phyloP scores from a whole-genome alignment of 164 flowering plant genomes.

The Umbellularia californica region DNA sequence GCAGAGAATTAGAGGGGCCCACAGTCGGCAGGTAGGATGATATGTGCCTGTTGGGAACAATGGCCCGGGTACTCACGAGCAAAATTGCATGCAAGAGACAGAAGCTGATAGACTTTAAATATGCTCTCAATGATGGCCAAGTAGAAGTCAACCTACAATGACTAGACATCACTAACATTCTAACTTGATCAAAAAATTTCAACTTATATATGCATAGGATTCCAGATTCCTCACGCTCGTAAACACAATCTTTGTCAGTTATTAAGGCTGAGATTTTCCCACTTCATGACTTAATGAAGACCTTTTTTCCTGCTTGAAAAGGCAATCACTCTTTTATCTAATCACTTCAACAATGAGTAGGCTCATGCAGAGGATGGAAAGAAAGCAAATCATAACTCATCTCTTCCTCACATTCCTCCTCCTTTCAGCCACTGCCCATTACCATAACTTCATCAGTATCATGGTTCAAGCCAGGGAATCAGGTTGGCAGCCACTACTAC shows the following conservation, averaged over 20 bases:
- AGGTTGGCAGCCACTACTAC: slow-evolving; percentile 30
- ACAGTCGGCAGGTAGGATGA: background rate
- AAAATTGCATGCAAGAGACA: background rate
- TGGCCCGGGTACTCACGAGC: background rate
- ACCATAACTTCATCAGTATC: background rate
- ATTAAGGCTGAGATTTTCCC: background rate
- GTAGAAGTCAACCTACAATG: background rate
- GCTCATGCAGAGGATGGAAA: background rate
- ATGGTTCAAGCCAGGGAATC: slow-evolving; percentile 21
- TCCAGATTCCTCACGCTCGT: background rate
- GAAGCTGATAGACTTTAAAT: background rate
- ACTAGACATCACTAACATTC: background rate
- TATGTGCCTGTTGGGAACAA: background rate
- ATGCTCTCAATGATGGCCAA: background rate
- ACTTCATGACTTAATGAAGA: background rate
- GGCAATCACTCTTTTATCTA: background rate
- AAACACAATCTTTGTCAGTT: background rate
- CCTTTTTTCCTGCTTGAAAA: background rate
- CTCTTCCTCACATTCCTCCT: background rate
- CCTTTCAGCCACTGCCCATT: background rate
- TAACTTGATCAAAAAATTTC: background rate
- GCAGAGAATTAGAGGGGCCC: background rate
- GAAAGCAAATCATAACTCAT: background rate
- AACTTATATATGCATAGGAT: background rate
- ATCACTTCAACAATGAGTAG: background rate